Base-by-base conservation (phyloP, 2,329 filamentous ascomycete genomes). In the Aspergillus pseudoviridinutans region DNA sequence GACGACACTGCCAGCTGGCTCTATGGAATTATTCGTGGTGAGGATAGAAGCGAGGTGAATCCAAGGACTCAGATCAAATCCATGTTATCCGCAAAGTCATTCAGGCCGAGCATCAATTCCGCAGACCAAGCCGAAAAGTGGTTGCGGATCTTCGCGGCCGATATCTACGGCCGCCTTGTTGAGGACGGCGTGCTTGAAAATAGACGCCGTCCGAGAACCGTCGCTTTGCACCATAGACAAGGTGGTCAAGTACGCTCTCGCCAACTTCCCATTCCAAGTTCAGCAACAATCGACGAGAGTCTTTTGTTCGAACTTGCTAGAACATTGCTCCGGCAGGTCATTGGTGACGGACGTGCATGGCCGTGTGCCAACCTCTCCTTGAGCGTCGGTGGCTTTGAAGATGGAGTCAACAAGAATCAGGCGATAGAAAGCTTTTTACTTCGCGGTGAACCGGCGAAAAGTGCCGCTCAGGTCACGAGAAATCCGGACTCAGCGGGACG, bases 1-100 rank as follows among this genome's bases (percentile, higher is more conserved):
- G 89, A 93, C 53, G 91, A 96, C 49, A 94, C 89, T 0, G 93
- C 91, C 1, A 80, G 82, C 3, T 97, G 92, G 92, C 80, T 97
- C 10, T 88, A 96, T 75, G 86, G 88, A 55, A 89, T 88, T 10
- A 88, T 97, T 54, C 86, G 94, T 10, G 94, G 94, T 1, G 85
- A 92, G 59, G 94, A 99, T 72, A 79, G 80, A 51, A 94, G 89
- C 66, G 92, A 97, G 73, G 91, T 99, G 63, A 97, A 91, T 68
- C 84, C 91, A 28, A 83, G 93, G 53, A 96, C 92, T 1, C 90
- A 94, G 68, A 96, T 97, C 78, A 97, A 97, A 73, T 94, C 90
- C 17, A 97, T 99, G 92, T 80, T 97, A 14, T 97, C 92, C 1
- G 92, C 94, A 22, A 99, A 99, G 71, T 95, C 92, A 0, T 99